These are phyloP conservation scores for Pterulicium gracile DNA, from an alignment of 1,284 basidiomycete species.

Conservation along the genomic window DNA sequence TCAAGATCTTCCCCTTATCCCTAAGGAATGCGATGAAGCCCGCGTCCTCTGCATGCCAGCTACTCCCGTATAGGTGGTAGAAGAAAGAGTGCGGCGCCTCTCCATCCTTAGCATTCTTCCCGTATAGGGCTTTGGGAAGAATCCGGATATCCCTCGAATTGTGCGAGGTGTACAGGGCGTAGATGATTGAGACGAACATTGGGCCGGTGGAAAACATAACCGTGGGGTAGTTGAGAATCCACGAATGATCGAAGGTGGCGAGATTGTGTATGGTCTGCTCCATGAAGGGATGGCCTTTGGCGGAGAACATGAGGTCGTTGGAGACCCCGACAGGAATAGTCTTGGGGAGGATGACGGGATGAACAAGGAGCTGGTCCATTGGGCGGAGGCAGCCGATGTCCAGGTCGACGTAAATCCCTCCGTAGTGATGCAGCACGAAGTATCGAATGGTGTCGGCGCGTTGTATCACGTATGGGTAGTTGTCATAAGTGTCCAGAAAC, in stretches of 20 bases:
- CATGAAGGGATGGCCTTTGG: constrained; percentile 83
- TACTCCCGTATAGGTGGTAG: constrained; percentile 92
- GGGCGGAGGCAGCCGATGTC: constrained; percentile 93
- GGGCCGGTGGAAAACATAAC: constrained; percentile 99
- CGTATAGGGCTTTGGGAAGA: constrained; percentile 88
- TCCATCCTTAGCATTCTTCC: constrained; percentile 83
- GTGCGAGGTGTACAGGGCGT: constrained; percentile 70
- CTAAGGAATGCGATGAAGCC: constrained; percentile 87
- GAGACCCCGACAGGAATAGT: constrained; percentile 96
- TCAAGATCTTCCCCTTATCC: constrained; percentile 74
- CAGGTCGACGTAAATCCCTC: constrained; percentile 94
- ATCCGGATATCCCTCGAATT: constrained; percentile 75
- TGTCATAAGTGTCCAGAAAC: constrained; percentile 90
- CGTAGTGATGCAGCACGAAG: constrained; percentile 92
- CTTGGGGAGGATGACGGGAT: constrained; percentile 86
- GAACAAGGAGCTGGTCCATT: constrained; percentile 80
- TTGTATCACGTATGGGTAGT: constrained; percentile 90
- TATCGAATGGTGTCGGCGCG: constrained; percentile 97
- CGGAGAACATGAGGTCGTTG: constrained; percentile 94
- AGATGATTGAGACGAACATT: constrained; percentile 87
- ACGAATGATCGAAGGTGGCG: constrained; percentile 87
- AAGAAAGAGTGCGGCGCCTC: constrained; percentile 92
- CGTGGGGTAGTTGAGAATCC: constrained; percentile 93
- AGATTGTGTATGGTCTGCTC: constrained; percentile 89
- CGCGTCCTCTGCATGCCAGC: constrained; percentile 93